phyloP scores from a whole-genome alignment of 2,329 filamentous ascomycete species.

The Cercospora beticola region DNA sequence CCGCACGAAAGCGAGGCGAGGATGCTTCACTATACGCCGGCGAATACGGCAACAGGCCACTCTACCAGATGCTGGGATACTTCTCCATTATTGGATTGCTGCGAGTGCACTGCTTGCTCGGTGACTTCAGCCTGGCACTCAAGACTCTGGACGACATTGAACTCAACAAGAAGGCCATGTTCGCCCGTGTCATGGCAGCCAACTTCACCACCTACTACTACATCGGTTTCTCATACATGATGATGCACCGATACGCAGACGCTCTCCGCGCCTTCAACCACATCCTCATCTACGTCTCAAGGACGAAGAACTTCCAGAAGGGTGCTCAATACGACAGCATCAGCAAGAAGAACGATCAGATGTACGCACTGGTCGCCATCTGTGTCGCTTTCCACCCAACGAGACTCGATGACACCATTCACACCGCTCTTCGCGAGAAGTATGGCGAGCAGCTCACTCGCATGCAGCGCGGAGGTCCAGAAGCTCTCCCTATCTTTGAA shows the following conservation, averaged over 20 bases:
- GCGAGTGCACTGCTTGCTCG: slow-evolving; percentile 91
- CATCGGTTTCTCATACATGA: slow-evolving; percentile 99
- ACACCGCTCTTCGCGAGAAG: slow-evolving; percentile 96
- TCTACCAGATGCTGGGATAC: slow-evolving; percentile 98
- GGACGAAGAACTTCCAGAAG: slow-evolving; percentile 99
- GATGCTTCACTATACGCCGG: slow-evolving; percentile 84
- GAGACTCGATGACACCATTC: slow-evolving; percentile 96
- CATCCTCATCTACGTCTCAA: slow-evolving; percentile 96
- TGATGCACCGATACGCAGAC: slow-evolving; percentile 99
- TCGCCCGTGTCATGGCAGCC: slow-evolving; percentile 97
- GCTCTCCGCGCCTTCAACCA: slow-evolving; percentile 99
- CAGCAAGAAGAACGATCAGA: slow-evolving; percentile 99
- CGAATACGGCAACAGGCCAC: slow-evolving; percentile 88
- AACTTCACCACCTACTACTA: slow-evolving; percentile 99
- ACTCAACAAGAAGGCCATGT: slow-evolving; percentile 99
- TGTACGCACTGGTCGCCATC: slow-evolving; percentile 98
- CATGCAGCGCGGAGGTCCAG: slow-evolving; percentile 92
- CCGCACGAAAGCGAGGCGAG: slow-evolving; percentile 90
- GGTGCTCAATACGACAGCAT: slow-evolving; percentile 97
- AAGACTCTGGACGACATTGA: slow-evolving; percentile 99
- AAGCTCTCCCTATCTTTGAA: slow-evolving; percentile 94
- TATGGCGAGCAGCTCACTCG: slow-evolving; percentile 97
- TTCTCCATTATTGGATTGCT: slow-evolving; percentile 98
- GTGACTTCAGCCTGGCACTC: slow-evolving; percentile 95
- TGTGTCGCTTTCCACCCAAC: slow-evolving; percentile 98